Evolutionary conservation across 2,329 filamentous ascomycete species (phyloP), one percentile per base, ranked within the genome.

Genomic region (Colletotrichum somersetense): DNA sequence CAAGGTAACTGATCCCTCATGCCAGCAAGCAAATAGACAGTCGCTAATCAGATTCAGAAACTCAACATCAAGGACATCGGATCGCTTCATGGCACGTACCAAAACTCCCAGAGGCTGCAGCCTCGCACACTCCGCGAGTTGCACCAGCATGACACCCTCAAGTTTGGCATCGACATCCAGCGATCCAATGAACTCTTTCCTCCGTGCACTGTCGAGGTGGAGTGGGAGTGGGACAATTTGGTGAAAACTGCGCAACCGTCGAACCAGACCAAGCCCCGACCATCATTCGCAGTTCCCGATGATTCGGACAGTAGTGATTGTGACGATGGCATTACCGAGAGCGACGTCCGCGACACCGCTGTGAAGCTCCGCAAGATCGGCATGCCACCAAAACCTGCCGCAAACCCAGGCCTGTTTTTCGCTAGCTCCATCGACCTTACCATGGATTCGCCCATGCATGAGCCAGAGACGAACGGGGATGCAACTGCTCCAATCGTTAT

Each of bases 81-180:
- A 2, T 89, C 88, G 0, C 83, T 89, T 2, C 88, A 90, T 70
- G 88, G 88, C 1, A 89, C 88, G 0, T 87, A 80, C 50, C 74
- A 85, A 53, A 88, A 86, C 66, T 75, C 79, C 2, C 59, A 62
- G 8, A 74, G 70, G 26, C 71, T 83, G 12, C 46, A 58, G 35
- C 53, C 58, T 23, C 64, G 76, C 11, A 64, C 74, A 20, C 40
- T 64, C 0, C 73, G 75, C 6, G 64, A 66, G 5, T 38, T 84
- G 0, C 16, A 40, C 3, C 72, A 71, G 2, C 81, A 79, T 23
- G 82, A 84, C 44, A 70, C 69, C 5, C 59, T 84, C 12, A 79
- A 76, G 23, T 83, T 84, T 56, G 83, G 83, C 10, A 75, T 80
- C 23, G 55, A 76, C 16, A 81, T 84, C 40, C 79, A 83, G 23